phyloP scores from a whole-genome alignment of 164 flowering plant species.

The Platanus orientalis region DNA sequence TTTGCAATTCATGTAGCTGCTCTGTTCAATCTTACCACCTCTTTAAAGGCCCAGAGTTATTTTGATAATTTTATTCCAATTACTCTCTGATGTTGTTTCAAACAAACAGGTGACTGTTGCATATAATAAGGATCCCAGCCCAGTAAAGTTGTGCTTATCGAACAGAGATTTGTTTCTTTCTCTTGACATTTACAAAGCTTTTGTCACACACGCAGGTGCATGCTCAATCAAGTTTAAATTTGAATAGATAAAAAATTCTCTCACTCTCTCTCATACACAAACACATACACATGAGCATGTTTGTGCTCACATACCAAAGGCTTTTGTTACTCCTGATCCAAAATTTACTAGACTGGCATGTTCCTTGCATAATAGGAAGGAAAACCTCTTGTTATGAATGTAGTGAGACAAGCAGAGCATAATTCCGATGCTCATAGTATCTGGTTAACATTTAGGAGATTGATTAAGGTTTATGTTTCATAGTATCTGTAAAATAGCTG shows the following conservation, averaged over 20 bases:
- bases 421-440: conserved; percentile 11
- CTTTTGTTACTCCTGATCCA: background rate
- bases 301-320: background rate
- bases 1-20: too few species aligned
- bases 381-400: conserved; percentile 90
- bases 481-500: too few species aligned
- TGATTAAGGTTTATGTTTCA: too few species aligned
- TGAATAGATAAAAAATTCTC: too few species aligned
- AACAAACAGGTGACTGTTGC: conserved; percentile 89
- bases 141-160: conserved; percentile 86
- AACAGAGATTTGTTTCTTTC: conserved; percentile 66
- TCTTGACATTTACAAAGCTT: background rate
- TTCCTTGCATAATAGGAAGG: conserved; percentile 70
- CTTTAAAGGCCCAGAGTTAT: too few species aligned
- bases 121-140: conserved; percentile 90
- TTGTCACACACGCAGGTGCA: background rate
- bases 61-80: too few species aligned
- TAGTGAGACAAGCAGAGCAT: conserved; percentile 84
- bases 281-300: too few species aligned
- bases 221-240: too few species aligned
- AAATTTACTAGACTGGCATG: background rate
- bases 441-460: too few species aligned
- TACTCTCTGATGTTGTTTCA: too few species aligned
- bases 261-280: too few species aligned
- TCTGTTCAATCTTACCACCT: too few species aligned